Conservation (phyloP, 345 rosid genomes). For the Hypericum androsaemum region DNA sequence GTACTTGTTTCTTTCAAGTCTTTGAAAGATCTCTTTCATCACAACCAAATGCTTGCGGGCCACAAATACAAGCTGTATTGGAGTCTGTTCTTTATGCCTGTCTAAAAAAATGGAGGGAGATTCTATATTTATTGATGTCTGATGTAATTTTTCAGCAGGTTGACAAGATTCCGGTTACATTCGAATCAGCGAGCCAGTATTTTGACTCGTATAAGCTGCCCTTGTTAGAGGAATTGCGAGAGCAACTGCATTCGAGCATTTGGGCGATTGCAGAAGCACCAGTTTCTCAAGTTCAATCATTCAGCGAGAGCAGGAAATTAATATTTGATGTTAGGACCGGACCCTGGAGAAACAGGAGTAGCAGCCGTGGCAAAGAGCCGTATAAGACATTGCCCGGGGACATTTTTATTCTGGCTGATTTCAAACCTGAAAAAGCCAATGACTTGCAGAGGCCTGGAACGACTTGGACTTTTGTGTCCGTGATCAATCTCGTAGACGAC, state of each 20-base stretch:
- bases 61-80: too few relatives aligned
- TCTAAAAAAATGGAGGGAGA: too few relatives aligned
- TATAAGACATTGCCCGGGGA: conserved; percentile 39
- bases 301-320: background rate
- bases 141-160: conserved; percentile 8
- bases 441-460: conserved; percentile 28
- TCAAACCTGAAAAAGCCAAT: conserved; percentile 23
- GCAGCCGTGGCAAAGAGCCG: conserved; percentile 17
- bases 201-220: conserved; percentile 5
- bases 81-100: too few relatives aligned
- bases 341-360: conserved; percentile 29
- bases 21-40: too few relatives aligned
- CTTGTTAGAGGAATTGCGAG: conserved; percentile 20
- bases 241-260: background rate
- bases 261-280: background rate
- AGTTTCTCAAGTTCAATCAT: too few relatives aligned
- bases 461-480: too few relatives aligned
- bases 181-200: conserved; percentile 13
- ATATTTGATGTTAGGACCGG: conserved; percentile 21
- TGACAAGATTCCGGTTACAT: conserved; percentile 14
- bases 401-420: conserved; percentile 24
- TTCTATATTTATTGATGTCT: too few relatives aligned
- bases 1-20: too few relatives aligned
- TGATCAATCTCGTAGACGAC: too few relatives aligned
- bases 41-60: too few relatives aligned